Conservation (phyloP, 2,329 filamentous ascomycete genomes). For the Ceratocystis cubensis region DNA sequence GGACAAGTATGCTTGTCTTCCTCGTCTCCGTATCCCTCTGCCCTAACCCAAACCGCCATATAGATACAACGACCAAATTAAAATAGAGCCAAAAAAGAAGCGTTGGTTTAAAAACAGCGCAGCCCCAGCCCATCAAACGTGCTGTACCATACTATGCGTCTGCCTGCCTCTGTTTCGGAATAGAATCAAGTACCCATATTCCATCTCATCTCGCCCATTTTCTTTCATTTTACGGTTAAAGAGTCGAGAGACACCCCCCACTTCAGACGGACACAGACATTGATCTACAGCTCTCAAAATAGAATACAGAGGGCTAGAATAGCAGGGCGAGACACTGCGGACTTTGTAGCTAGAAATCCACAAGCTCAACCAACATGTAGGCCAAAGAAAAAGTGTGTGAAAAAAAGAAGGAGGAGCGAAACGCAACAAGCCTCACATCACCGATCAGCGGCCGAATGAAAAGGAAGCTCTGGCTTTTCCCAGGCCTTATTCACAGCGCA, state of each 20-base stretch:
- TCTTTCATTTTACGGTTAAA: not conserved
- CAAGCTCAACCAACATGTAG: not conserved
- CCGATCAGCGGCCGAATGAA: not conserved
- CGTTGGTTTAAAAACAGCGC: not conserved
- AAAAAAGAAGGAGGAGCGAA: not conserved
- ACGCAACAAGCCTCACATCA: not conserved
- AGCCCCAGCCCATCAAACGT: not conserved
- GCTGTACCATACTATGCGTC: not conserved
- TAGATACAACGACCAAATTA: not conserved
- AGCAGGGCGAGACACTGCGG: not conserved
- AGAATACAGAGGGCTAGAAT: not conserved
- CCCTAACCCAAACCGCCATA: too few relatives aligned
- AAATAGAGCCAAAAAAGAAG: not conserved
- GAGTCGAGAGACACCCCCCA: not conserved
- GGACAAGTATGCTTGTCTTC: not conserved
- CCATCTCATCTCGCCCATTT: not conserved
- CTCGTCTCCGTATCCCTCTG: too few relatives aligned
- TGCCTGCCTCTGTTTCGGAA: slow-evolving; percentile 1
- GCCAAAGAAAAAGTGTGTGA: not conserved
- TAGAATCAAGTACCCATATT: not conserved
- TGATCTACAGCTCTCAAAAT: not conserved
- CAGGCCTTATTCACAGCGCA: not conserved
- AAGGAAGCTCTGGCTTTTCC: not conserved
- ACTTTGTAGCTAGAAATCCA: not conserved
- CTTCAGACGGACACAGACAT: slow-evolving; percentile 6